phyloP scores from a whole-genome alignment of 1,139 yeast genomes.

The Nematodospora anomalae region DNA sequence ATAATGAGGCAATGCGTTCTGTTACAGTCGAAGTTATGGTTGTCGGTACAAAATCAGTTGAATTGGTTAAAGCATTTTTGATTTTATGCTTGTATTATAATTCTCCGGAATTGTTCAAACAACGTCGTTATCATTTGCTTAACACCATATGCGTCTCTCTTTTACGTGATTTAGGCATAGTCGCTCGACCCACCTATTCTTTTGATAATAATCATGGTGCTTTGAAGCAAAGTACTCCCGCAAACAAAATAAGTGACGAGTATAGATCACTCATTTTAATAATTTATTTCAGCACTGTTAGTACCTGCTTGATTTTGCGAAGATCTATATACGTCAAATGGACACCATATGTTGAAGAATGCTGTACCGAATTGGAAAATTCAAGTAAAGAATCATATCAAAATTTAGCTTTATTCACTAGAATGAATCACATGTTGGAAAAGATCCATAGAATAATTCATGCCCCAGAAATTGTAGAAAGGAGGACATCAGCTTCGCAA shows the following conservation, averaged over 20 bases:
- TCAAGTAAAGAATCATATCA: conserved; percentile 29
- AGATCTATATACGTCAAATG: conserved; percentile 54
- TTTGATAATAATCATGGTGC: conserved; percentile 39
- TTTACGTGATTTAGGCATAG: conserved; percentile 74
- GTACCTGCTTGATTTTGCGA: conserved; percentile 54
- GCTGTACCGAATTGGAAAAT: conserved; percentile 50
- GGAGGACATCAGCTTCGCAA: conserved; percentile 24
- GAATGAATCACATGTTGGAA: conserved; percentile 62
- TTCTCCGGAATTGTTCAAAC: conserved; percentile 77
- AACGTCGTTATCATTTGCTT: conserved; percentile 72
- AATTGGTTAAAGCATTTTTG: conserved; percentile 61
- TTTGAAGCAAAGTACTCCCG: conserved; percentile 19
- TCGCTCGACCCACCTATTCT: conserved; percentile 45
- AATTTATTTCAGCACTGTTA: conserved; percentile 51
- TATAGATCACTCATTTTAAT: conserved; percentile 46
- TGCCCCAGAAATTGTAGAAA: conserved; percentile 31
- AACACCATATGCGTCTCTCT: conserved; percentile 66
- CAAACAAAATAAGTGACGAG: conserved; percentile 12
- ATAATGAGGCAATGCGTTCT: conserved; percentile 57
- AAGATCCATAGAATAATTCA: conserved; percentile 57
- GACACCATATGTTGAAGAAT: conserved; percentile 63
- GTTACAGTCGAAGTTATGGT: conserved; percentile 64
- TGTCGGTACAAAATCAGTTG: conserved; percentile 70
- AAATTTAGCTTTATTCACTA: conserved; percentile 57
- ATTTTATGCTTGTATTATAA: conserved; percentile 77